Percentiles rank a stretch among this genome's conserved stretches.
Conservation (phyloP, 306 rosid species). For the Ziziphus jujuba region DNA sequence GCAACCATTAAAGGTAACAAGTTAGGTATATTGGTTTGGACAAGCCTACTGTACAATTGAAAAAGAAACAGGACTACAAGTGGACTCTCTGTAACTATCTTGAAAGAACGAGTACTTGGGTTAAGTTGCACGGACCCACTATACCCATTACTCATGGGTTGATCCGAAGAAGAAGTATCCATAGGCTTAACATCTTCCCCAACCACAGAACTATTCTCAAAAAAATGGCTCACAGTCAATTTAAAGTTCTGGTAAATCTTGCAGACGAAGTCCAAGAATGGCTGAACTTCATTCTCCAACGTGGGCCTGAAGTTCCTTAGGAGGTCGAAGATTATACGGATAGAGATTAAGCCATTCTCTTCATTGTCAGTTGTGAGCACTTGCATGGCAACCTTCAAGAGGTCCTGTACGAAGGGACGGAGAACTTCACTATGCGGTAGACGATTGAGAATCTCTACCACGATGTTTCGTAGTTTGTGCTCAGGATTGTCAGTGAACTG, state of each 20-base stretch:
- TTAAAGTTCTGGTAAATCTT: conserved; percentile 89
- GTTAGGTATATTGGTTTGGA: conserved; percentile 91
- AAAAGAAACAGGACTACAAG: conserved; percentile 96
- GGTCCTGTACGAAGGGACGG: conserved; percentile 95
- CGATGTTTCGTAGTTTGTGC: conserved; percentile 89
- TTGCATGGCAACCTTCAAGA: conserved; percentile 91
- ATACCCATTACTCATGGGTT: conserved; percentile 37
- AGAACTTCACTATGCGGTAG: conserved; percentile 98
- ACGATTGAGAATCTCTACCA: conserved; percentile 92
- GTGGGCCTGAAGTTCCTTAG: conserved; percentile 93
- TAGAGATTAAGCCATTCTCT: conserved; percentile 85
- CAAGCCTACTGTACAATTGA: conserved; percentile 90
- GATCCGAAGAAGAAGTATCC: conserved; percentile 71
- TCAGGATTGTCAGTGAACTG: conserved; percentile 78
- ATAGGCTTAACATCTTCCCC: conserved; percentile 76
- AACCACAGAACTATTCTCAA: conserved; percentile 56
- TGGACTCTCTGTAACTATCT: conserved; percentile 95
- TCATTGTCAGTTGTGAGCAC: conserved; percentile 93
- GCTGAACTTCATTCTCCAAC: conserved; percentile 86
- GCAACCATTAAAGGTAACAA: conserved; percentile 94
- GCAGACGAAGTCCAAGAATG: conserved; percentile 90
- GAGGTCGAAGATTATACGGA: conserved; percentile 91
- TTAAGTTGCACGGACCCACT: conserved; percentile 73
- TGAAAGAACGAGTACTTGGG: conserved; percentile 92
- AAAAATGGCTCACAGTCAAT: conserved; percentile 81